Conservation (phyloP, 352 stramenopile species). For the Phytopythium sindhum region DNA sequence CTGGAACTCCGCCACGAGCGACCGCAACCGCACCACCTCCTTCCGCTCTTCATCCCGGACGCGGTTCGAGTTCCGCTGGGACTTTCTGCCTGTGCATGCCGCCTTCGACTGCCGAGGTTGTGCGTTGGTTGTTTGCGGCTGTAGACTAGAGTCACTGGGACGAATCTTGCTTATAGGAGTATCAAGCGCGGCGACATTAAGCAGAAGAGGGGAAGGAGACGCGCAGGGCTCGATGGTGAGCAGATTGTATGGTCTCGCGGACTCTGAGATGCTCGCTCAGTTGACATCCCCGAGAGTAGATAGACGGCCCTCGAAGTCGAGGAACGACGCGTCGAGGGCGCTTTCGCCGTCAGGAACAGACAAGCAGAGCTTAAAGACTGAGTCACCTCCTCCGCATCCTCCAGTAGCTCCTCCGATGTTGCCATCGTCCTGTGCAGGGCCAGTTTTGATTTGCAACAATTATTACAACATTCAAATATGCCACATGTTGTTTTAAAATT, state of each 20-base stretch:
- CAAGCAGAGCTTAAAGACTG: neutral
- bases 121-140: neutral
- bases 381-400: neutral
- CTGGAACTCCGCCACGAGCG: neutral
- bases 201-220: neutral
- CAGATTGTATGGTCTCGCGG: neutral
- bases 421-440: no score
- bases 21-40: neutral
- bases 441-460: no score
- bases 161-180: neutral
- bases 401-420: neutral
- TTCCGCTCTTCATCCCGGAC: neutral
- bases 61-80: neutral
- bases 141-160: neutral
- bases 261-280: no score
- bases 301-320: neutral
- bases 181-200: neutral
- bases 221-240: neutral
- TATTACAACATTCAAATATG: no score
- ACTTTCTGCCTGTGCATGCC: neutral
- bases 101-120: neutral
- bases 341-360: neutral
- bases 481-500: no score
- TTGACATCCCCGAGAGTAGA: neutral
- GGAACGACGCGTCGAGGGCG: neutral